A percentile compares a stretch with the other conserved stretches of the same genome.
These are phyloP conservation scores for Neopestalotiopsis sp. DNA, from an alignment of 2,329 filamentous ascomycete species.

Conservation along the genomic window DNA sequence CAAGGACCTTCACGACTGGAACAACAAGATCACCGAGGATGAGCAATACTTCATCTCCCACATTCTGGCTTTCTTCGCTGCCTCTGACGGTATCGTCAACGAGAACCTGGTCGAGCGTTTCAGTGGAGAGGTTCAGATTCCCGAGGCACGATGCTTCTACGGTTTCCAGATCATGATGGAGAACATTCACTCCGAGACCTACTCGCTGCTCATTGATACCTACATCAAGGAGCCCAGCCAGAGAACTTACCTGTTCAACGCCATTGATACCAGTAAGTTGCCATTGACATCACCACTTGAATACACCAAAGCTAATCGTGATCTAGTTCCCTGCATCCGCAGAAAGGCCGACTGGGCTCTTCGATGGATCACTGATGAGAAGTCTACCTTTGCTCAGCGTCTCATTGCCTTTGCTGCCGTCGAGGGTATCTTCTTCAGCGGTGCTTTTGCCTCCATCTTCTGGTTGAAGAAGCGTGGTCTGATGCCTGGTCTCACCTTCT, in stretches of 20 bases:
- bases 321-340: conserved; percentile 86
- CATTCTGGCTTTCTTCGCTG: conserved; percentile 98
- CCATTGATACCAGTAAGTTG: conserved; percentile 90
- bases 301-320: conserved; percentile 20
- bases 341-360: conserved; percentile 99
- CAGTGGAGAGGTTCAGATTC: conserved; percentile 94
- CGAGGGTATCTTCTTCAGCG: conserved; percentile 99
- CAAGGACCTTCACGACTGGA: conserved; percentile 99
- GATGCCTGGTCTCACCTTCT: conserved; percentile 98
- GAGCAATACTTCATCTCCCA: conserved; percentile 99
- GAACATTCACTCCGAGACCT: conserved; percentile 99
- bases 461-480: conserved; percentile 99
- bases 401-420: conserved; percentile 97
- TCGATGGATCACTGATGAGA: conserved; percentile 89
- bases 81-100: conserved; percentile 98
- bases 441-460: conserved; percentile 98
- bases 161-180: conserved; percentile 99
- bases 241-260: conserved; percentile 94
- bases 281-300: conserved; percentile 66
- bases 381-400: conserved; percentile 94
- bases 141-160: conserved; percentile 99
- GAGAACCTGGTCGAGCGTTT: conserved; percentile 99
- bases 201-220: conserved; percentile 97
- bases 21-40: conserved; percentile 94
- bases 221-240: conserved; percentile 99